Conservation (phyloP, 2,329 filamentous ascomycete species). For the Talaromyces pinophilus region DNA sequence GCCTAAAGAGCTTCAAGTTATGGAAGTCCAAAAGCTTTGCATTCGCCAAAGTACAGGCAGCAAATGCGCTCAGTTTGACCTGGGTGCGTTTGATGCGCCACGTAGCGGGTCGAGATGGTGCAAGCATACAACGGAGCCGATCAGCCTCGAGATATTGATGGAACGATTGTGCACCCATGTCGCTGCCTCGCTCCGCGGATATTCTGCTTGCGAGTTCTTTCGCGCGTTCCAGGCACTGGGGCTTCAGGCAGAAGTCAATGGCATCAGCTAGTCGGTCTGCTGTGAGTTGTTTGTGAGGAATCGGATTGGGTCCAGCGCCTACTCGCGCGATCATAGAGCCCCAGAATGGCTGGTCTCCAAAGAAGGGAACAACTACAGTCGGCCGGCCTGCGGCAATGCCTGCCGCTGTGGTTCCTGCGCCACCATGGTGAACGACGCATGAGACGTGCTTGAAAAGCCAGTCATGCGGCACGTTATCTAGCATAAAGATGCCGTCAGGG, state of each 20-base stretch:
- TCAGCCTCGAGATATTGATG: conserved; percentile 68
- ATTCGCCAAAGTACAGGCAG: conserved; percentile 68
- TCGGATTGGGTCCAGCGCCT: conserved; percentile 69
- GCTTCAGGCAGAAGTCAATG: conserved; percentile 61
- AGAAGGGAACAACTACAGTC: conserved; percentile 83
- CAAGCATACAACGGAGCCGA: conserved; percentile 67
- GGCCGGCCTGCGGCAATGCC: conserved; percentile 77
- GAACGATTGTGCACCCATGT: conserved; percentile 67
- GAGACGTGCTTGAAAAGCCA: conserved; percentile 84
- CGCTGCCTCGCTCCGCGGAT: conserved; percentile 63
- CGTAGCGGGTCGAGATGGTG: conserved; percentile 67
- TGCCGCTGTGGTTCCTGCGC: conserved; percentile 58
- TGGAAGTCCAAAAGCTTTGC: conserved; percentile 66
- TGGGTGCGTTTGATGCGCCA: conserved; percentile 73
- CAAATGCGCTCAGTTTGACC: conserved; percentile 69
- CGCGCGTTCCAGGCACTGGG: conserved; percentile 60
- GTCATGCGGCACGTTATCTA: conserved; percentile 83
- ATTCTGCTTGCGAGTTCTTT: conserved; percentile 64
- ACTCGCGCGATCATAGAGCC: conserved; percentile 72
- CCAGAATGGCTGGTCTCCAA: conserved; percentile 83
- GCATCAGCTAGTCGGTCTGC: conserved; percentile 65
- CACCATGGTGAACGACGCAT: conserved; percentile 73
- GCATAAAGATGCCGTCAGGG: conserved; percentile 75
- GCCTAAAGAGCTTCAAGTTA: conserved; percentile 69
- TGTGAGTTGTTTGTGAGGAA: conserved; percentile 68